Percentiles rank a stretch among this genome's conserved stretches.
phyloP scores from a whole-genome alignment of 164 flowering plant genomes.

The Stephania cephalantha region DNA sequence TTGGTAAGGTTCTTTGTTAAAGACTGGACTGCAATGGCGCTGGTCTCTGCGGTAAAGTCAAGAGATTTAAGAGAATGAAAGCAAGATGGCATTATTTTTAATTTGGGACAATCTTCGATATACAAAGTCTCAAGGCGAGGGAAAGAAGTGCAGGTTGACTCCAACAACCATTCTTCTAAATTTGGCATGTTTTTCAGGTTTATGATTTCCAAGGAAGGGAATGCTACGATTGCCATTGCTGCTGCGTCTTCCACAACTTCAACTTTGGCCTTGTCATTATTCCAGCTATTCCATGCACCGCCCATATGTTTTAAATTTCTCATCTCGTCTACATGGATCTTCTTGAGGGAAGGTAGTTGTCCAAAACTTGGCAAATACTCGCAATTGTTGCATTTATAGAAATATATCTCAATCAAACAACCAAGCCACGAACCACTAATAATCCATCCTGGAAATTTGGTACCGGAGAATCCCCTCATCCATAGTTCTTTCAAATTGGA shows the following conservation, averaged over 20 bases:
- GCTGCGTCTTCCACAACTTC: not conserved
- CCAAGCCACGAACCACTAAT: not conserved
- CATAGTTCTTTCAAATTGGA: not conserved
- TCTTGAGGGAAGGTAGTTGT: constrained; percentile 13
- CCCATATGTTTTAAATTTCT: constrained; percentile 11
- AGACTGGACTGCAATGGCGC: not conserved
- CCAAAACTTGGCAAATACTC: constrained; percentile 19
- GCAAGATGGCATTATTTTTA: not conserved
- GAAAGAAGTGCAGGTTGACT: not conserved
- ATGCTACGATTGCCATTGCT: not conserved
- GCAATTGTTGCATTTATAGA: not conserved
- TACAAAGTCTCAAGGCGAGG: constrained; percentile 17
- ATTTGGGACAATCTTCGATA: not conserved
- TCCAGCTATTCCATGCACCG: not conserved
- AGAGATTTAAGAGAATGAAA: constrained; percentile 5
- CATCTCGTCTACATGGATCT: constrained; percentile 5
- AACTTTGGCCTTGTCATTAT: not conserved
- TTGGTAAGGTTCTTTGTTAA: not conserved
- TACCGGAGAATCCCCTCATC: not conserved
- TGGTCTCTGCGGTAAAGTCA: no score
- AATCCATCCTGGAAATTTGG: constrained; percentile 4
- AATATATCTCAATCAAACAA: not conserved
- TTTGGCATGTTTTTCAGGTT: not conserved
- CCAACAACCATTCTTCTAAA: constrained; percentile 20
- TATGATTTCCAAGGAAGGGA: constrained; percentile 18